A percentile compares a stretch with the other conserved stretches of the same genome.
Conservation (phyloP, 306 rosid species). For the Dryas drummondii region DNA sequence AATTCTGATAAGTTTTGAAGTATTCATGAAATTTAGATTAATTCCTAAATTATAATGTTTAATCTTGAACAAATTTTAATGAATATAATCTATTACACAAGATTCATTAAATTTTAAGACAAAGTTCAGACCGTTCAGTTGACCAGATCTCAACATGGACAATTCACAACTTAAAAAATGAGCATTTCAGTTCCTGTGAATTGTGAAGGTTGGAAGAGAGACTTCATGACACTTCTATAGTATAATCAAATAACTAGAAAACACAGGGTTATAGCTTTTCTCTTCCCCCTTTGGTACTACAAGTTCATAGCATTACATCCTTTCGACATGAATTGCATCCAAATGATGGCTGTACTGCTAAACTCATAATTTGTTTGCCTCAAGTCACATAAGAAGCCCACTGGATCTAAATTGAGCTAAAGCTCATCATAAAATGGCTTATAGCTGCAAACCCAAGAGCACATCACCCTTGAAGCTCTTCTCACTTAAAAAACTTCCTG, state of each 20-base stretch:
- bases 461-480: slow-evolving; percentile 9
- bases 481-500: slow-evolving; percentile 64
- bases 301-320: background rate
- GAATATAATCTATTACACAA: background rate
- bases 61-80: background rate
- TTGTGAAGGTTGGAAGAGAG: background rate
- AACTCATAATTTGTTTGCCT: background rate
- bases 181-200: too few species aligned
- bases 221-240: background rate
- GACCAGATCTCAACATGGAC: too few species aligned
- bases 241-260: background rate
- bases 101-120: background rate
- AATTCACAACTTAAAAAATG: too few species aligned
- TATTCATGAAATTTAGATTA: background rate
- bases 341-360: background rate
- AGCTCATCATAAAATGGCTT: slow-evolving; percentile 12
- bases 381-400: background rate
- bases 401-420: background rate
- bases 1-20: too few species aligned
- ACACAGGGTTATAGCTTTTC: background rate
- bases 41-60: background rate
- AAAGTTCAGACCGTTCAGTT: too few species aligned
- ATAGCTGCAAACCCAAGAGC: background rate
- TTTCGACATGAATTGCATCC: background rate
- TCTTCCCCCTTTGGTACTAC: background rate